Conservation (phyloP, 768 basidiomycete genomes). For the Hygrocybe coccinea region DNA sequence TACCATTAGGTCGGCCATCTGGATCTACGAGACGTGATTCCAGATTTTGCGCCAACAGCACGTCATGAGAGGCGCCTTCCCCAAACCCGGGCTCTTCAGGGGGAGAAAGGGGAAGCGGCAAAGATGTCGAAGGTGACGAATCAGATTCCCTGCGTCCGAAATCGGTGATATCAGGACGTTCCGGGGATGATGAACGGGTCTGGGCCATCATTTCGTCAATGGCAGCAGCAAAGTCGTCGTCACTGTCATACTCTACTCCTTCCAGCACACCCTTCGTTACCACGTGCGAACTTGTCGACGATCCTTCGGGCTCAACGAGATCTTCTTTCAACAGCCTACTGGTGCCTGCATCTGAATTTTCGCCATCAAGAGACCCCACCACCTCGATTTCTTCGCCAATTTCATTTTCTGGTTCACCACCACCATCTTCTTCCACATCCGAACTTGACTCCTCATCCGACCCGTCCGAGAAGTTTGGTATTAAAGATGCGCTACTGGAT, state of each 20-base stretch:
- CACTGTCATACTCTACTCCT: background rate
- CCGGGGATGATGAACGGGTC: slow-evolving; percentile 3
- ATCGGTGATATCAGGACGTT: background rate
- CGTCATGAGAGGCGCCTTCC: background rate
- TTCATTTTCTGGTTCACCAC: slow-evolving; percentile 24
- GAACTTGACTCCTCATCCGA: slow-evolving; percentile 33
- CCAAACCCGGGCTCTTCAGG: background rate
- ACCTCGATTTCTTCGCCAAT: slow-evolving; percentile 28
- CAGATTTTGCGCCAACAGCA: background rate
- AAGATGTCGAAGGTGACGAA: background rate
- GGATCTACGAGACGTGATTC: background rate
- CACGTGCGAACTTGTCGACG: background rate
- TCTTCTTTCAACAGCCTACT: background rate
- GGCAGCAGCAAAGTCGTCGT: slow-evolving; percentile 3
- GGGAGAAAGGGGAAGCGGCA: background rate
- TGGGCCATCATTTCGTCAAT: slow-evolving; percentile 12
- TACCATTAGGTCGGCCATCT: background rate
- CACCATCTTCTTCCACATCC: slow-evolving; percentile 26
- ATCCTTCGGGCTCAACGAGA: background rate
- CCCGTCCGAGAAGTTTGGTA: slow-evolving; percentile 30
- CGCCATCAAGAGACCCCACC: slow-evolving; percentile 1
- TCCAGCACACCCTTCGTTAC: background rate
- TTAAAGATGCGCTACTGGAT: slow-evolving; percentile 47
- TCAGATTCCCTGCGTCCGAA: background rate
- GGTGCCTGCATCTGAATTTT: slow-evolving; percentile 5